Evolutionary conservation across 139 green algal genomes (phyloP), one percentile per base, ranked within the genome.

Genomic region (Chlamydomonas eustigma): DNA sequence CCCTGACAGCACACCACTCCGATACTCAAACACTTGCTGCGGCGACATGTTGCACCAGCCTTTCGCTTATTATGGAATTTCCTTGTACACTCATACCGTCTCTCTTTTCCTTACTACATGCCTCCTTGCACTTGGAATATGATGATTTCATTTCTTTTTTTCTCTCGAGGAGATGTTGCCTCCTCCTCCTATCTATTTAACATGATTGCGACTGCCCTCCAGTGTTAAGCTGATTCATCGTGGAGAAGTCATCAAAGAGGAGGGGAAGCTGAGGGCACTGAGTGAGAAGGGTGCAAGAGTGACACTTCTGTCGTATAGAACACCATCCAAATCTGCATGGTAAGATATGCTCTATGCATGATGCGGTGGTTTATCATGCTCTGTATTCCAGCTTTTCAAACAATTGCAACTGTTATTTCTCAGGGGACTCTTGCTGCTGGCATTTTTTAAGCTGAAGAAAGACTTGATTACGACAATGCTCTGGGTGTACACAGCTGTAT

Each of bases 171-270:
- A 8, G 25, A 24, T 35, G 25, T 28, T 32, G 6, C 25, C 58
- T 34, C 18, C 58, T 28, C 58, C 6, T 35, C 58, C n/a, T n/a
- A 35, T 70, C 58, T 6, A 24, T 22, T 70, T 5, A 24, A 24
- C 28, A 6, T 22, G 32, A 6, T 22, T 6, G 25, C 6, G 24
- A 5, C 58, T 28, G 24, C 25, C 6, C 24, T 35, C 24, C 18
- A 70, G 25, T 28, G 18, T 70, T 28, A 70, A 70, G 58, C 58
- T 70, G 6, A 70, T 70, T 28, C 58, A 70, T 28, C 58, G 58
- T 37, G 58, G 58, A 8, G 8, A 22, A 28, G 58, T 70, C 8
- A 22, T 70, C 25, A 24, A 28, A 24, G 58, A 22, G 25, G 58
- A 70, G 58, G 58, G 6, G 58, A 24, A 70, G 58, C 58, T 70